These are phyloP conservation scores for Moesziomyces sp. DNA, from an alignment of 1,284 basidiomycete genomes.

Conservation along the genomic window DNA sequence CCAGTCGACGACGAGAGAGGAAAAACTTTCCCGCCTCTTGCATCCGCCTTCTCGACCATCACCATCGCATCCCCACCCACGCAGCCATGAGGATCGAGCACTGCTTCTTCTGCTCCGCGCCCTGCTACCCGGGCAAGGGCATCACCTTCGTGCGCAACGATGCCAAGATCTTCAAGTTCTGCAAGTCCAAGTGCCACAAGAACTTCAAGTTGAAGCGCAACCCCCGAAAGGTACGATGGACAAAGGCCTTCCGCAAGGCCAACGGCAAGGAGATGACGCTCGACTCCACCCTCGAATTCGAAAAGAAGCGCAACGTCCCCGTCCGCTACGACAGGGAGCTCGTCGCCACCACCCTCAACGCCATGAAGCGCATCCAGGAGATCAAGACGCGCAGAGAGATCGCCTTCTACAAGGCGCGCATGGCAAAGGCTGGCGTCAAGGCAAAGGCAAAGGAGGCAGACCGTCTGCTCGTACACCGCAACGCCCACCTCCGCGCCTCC, in stretches of 20 bases:
- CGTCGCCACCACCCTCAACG: constrained; percentile 91
- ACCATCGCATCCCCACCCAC: constrained; percentile 1
- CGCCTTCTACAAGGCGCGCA: constrained; percentile 78
- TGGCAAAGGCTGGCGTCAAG: constrained; percentile 63
- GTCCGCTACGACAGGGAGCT: constrained; percentile 97
- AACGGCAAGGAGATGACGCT: constrained; percentile 99
- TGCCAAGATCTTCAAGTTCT: constrained; percentile 64
- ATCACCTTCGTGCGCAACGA: constrained; percentile 68
- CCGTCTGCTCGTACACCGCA: constrained; percentile 60
- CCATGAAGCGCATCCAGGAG: constrained; percentile 94
- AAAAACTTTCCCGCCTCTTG: too few species aligned
- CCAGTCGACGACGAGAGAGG: too few species aligned
- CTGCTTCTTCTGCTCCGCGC: constrained; percentile 80
- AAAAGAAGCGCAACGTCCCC: constrained; percentile 97
- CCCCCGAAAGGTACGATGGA: constrained; percentile 98
- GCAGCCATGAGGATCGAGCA: constrained; percentile 68
- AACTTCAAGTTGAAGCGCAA: constrained; percentile 95
- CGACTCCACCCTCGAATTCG: constrained; percentile 98
- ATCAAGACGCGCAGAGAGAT: constrained; percentile 90
- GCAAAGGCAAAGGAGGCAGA: constrained; percentile 57
- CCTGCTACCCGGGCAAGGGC: constrained; percentile 89
- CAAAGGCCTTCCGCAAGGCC: constrained; percentile 98
- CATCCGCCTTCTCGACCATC: too few species aligned
- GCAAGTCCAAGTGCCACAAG: constrained; percentile 68
- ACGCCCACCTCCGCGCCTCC: constrained; percentile 59